A percentile compares a stretch with the other conserved stretches of the same genome.
Evolutionary conservation across 139 green algal species (phyloP).

Genomic region (Pleodorina starrii): DNA sequence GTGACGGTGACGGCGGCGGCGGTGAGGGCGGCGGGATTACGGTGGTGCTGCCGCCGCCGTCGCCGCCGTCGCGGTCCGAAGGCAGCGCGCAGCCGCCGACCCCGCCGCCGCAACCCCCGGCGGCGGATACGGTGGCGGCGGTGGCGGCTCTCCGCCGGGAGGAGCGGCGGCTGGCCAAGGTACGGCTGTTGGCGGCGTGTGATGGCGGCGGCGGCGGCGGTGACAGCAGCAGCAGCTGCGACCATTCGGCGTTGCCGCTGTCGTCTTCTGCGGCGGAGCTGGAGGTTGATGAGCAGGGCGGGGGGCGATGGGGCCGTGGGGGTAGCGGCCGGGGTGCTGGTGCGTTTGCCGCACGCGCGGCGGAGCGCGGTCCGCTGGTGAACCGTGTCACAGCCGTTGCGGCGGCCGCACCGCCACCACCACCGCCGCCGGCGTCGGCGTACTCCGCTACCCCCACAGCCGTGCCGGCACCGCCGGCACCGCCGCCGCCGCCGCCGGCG

Average conservation of each 20-base stretch:
- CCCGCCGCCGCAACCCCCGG: neutral
- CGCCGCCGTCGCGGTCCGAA: neutral
- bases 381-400: neutral
- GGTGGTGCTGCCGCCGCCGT: no score
- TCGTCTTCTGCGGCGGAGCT: neutral
- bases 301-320: neutral
- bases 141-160: neutral
- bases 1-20: neutral
- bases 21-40: neutral
- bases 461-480: no score
- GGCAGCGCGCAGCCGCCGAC: no score
- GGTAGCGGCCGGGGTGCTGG: neutral
- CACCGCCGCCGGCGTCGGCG: no score
- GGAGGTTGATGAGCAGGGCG: neutral
- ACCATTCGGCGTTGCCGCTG: neutral
- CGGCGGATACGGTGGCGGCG: no score
- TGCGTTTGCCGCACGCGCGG: no score
- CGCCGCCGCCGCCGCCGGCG: no score
- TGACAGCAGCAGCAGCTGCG: neutral
- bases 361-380: no score
- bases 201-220: neutral
- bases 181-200: slow-evolving; percentile 2
- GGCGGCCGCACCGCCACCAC: no score
- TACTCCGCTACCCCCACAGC: no score
- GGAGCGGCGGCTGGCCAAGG: slow-evolving; percentile 29